Evolutionary conservation across 2,329 filamentous ascomycete species (phyloP), one percentile per base, ranked within the genome.

Genomic region (Xylariaceae sp.): DNA sequence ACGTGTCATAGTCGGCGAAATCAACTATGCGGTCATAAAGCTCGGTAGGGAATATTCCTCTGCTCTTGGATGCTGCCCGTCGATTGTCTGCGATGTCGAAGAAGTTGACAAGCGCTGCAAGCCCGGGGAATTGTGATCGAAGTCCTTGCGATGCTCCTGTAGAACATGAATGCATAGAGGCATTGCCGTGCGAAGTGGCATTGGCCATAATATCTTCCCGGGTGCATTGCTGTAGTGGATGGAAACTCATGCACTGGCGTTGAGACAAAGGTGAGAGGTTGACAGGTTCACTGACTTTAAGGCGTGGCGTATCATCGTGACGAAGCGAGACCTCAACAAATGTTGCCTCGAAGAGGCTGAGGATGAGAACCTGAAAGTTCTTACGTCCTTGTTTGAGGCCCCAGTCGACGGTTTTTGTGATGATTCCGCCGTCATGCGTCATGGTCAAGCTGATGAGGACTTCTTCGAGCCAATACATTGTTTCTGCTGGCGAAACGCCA

Each of bases 61-160:
- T 22, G 14, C 48, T 51, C 33, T 36, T 57, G 31, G 50, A 50
- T 22, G 54, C 42, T 36, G 47, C 38, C 16, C 45, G 49, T 13
- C 57, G 50, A 36, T 9, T 55, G 1, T 44, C 52, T 19, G 60
- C 58, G 36, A 54, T 48, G 2, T 60, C 50, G 44, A 60, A 62
- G 54, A 63, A 60, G 28, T 58, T 59, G 42, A 61, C 50, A n/a
- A 63, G 56, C 11, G 58, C 53, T 13, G 52, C 52, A 17, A 61
- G 47, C 10, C 58, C 58, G 11, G 56, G 49, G 31, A 58, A 62
- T 1, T 50, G 36, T 2, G 5, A 16, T 31, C 46, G 47, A 13
- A 63, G 50, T 19, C 34, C 42, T 17, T 17, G 36, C 12, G 17
- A 18, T 2, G 38, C 51, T 14, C 45, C 45, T n/a, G 42, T 48